Evolutionary conservation across 2,329 filamentous ascomycete genomes (phyloP).

Genomic region (Colletotrichum orbiculare): DNA sequence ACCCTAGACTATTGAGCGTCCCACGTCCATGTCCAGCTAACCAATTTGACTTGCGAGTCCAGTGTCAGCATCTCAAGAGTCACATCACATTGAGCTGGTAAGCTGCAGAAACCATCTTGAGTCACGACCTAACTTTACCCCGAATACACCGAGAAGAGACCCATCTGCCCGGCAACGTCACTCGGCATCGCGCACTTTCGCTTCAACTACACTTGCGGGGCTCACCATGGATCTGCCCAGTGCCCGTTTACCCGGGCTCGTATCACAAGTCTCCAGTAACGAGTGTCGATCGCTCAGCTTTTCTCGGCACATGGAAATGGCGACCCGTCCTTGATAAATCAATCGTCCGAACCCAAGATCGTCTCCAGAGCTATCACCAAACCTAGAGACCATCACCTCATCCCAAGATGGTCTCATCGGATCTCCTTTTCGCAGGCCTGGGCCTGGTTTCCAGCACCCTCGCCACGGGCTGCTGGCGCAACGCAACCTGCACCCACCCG

Average conservation of each 20-base stretch:
- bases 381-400: neutral
- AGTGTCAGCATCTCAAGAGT: too few relatives aligned
- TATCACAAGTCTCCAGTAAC: too few relatives aligned
- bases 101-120: conserved; percentile 16
- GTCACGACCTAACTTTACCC: conserved; percentile 25
- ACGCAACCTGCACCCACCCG: conserved; percentile 64
- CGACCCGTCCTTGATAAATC: too few relatives aligned
- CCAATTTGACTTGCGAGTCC: too few relatives aligned
- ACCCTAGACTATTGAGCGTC: too few relatives aligned
- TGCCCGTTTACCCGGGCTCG: neutral
- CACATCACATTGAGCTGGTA: neutral
- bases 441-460: conserved; percentile 1
- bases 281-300: too few relatives aligned
- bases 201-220: neutral
- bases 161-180: conserved; percentile 16
- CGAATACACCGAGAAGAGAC: conserved; percentile 26
- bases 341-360: neutral
- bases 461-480: conserved; percentile 61
- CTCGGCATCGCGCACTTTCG: conserved; percentile 3
- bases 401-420: conserved; percentile 11
- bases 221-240: too few relatives aligned
- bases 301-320: too few relatives aligned
- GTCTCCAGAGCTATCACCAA: neutral
- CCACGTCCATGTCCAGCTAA: too few relatives aligned
- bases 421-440: conserved; percentile 42